Conservation (phyloP, 139 green algal species). For the Asterochloris sp. region DNA sequence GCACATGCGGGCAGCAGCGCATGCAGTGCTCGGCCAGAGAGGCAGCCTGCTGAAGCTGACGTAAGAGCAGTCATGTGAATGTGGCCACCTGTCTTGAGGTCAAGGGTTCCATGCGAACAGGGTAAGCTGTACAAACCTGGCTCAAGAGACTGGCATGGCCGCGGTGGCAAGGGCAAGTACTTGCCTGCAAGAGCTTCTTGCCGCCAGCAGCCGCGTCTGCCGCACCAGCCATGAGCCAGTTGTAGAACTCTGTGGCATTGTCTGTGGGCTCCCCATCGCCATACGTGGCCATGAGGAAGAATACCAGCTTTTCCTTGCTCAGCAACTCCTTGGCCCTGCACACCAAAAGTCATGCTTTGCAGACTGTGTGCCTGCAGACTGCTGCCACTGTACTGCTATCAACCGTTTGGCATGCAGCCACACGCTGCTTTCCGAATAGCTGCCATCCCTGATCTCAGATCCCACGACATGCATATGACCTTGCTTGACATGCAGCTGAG, state of each 20-base stretch:
- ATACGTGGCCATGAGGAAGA: constrained; percentile 94
- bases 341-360: constrained; percentile 21
- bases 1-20: too few species aligned
- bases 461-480: too few species aligned
- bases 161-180: too few species aligned
- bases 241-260: constrained; percentile 78
- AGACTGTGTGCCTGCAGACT: constrained; percentile 15
- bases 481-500: too few species aligned
- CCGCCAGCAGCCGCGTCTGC: constrained; percentile 39
- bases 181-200: constrained; percentile 50
- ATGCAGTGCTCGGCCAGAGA: too few species aligned
- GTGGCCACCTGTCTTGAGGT: too few species aligned
- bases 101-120: too few species aligned
- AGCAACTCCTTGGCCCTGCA: constrained; percentile 44
- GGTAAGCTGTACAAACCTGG: too few species aligned
- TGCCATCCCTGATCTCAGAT: too few species aligned
- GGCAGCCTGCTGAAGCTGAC: too few species aligned
- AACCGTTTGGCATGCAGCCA: neutral
- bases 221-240: constrained; percentile 69
- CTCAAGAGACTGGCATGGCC: too few species aligned
- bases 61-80: too few species aligned
- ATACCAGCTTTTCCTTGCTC: constrained; percentile 63
- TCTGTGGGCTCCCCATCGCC: constrained; percentile 97
- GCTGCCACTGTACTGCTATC: neutral
- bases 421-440: neutral